Conservation (phyloP, 345 rosid genomes). For the Sonneratia caseolaris region DNA sequence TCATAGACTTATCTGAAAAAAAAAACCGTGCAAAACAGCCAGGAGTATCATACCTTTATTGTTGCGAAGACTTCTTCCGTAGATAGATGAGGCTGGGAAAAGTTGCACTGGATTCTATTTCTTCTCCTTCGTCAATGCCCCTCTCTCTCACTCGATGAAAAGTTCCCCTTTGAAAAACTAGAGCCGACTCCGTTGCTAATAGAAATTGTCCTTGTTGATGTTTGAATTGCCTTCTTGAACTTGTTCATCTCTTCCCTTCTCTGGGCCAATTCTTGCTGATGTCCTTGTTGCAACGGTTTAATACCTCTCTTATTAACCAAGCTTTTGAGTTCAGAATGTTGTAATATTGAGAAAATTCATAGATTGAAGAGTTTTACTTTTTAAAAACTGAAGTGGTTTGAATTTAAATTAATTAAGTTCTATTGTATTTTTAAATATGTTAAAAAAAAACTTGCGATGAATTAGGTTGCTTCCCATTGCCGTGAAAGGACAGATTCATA, state of each 20-base stretch:
- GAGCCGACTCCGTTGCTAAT: neutral
- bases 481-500: neutral
- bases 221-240: neutral
- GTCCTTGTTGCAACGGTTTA: no score
- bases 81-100: no score
- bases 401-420: no score
- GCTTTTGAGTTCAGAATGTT: no score
- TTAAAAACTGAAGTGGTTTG: no score
- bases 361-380: no score
- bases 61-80: neutral
- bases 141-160: neutral
- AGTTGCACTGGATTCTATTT: no score
- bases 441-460: neutral
- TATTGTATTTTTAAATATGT: no score
- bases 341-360: no score
- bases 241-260: neutral
- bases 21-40: neutral
- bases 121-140: no score
- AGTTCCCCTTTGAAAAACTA: neutral
- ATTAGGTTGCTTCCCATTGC: neutral
- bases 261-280: neutral
- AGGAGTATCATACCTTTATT: neutral
- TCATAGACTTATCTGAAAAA: neutral
- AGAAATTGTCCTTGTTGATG: neutral
- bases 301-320: no score